A percentile compares a stretch with the other conserved stretches of the same genome.
Evolutionary conservation across 257 asterid genomes (phyloP).

Genomic region (Leptodermis oblonga): DNA sequence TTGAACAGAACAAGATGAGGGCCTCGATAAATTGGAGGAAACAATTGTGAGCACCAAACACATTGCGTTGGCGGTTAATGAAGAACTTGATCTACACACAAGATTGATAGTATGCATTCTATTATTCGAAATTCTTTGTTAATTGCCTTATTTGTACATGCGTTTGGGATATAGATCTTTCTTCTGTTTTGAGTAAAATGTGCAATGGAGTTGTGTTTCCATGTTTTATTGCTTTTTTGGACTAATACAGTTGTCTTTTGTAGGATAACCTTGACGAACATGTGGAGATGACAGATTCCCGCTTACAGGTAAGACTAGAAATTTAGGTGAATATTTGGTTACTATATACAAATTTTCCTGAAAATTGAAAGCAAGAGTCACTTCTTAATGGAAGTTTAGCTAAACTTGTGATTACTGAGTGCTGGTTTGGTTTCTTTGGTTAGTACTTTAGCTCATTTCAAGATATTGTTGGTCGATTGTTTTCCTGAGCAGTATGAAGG

Average conservation of each 20-base stretch:
- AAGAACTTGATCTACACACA: constrained; percentile 87
- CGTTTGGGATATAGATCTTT: neutral
- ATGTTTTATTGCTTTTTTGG: constrained; percentile 10
- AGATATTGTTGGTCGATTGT: neutral
- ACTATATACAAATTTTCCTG: neutral
- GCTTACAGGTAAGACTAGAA: constrained; percentile 49
- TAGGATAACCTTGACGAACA: constrained; percentile 81
- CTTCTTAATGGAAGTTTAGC: neutral
- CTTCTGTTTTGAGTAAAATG: neutral
- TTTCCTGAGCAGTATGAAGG: too few relatives aligned
- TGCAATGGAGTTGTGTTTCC: neutral
- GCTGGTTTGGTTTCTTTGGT: neutral
- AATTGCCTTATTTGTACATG: neutral
- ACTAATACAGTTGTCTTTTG: constrained; percentile 10
- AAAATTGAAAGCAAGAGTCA: neutral
- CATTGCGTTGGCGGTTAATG: constrained; percentile 89
- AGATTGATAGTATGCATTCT: constrained; percentile 71
- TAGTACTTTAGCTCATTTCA: neutral
- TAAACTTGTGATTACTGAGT: neutral
- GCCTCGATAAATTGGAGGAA: constrained; percentile 83
- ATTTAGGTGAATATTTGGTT: neutral
- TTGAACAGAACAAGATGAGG: constrained; percentile 87
- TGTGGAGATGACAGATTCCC: constrained; percentile 75
- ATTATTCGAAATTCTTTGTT: constrained; percentile 14
- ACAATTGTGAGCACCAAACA: constrained; percentile 91